phyloP scores from a whole-genome alignment of 2,329 filamentous ascomycete species.

The Orbilia ellipsospora region DNA sequence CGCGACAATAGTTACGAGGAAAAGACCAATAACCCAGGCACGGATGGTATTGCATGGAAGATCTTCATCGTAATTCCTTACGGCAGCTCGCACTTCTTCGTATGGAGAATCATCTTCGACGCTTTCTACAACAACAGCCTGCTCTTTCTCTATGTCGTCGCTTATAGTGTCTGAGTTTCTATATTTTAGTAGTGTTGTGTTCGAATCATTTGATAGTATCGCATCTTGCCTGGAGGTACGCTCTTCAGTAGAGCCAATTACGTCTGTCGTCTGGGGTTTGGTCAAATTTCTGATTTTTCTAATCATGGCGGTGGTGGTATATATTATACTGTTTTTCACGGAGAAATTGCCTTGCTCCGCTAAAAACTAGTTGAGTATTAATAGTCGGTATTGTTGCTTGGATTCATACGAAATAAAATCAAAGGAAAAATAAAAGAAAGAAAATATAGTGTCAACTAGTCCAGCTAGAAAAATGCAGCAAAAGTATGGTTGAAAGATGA shows the following conservation, averaged over 20 bases:
- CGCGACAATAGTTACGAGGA: constrained; percentile 69
- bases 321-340: too few species aligned
- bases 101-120: constrained; percentile 71
- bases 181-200: constrained; percentile 46
- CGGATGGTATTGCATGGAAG: constrained; percentile 74
- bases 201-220: constrained; percentile 39
- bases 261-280: constrained; percentile 39
- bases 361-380: too few species aligned
- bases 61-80: constrained; percentile 73
- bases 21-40: constrained; percentile 73
- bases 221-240: constrained; percentile 21
- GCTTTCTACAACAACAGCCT: constrained; percentile 62
- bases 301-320: constrained; percentile 21
- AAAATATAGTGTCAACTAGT: too few species aligned
- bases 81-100: constrained; percentile 73
- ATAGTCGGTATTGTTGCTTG: too few species aligned
- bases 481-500: too few species aligned
- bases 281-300: constrained; percentile 42
- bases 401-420: too few species aligned
- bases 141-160: constrained; percentile 60
- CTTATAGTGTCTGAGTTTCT: constrained; percentile 47
- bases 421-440: too few species aligned
- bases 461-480: too few species aligned
- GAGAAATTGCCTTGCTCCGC: neutral
- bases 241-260: constrained; percentile 34